Conservation (phyloP, 495 filamentous ascomycete genomes). For the Acidiella bohemica region DNA sequence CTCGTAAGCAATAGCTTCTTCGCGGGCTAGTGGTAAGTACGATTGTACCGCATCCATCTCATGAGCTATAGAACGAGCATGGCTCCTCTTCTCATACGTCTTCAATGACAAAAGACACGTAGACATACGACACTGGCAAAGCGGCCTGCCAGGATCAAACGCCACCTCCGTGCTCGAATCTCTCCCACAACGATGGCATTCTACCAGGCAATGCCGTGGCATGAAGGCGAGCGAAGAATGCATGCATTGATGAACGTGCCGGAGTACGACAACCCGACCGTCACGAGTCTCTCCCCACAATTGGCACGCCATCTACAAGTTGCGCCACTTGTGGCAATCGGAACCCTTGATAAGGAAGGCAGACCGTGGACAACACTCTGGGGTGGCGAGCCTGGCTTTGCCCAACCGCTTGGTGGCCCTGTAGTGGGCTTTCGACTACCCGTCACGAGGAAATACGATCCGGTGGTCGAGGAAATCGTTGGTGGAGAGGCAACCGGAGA, state of each 20-base stretch:
- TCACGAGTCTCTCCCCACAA: slow-evolving; percentile 38
- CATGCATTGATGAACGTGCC: slow-evolving; percentile 36
- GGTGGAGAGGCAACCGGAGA: slow-evolving; percentile 30
- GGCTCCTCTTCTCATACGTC: too few species aligned
- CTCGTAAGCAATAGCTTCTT: too few species aligned
- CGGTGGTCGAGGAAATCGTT: slow-evolving; percentile 45
- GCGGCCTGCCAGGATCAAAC: too few species aligned
- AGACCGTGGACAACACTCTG: slow-evolving; percentile 62
- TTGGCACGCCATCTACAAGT: slow-evolving; percentile 40
- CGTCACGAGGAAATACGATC: slow-evolving; percentile 48
- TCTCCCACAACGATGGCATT: slow-evolving; percentile 30
- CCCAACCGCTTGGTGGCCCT: slow-evolving; percentile 39
- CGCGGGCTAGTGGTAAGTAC: too few species aligned
- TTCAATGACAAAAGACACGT: too few species aligned
- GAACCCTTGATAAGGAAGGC: slow-evolving; percentile 46
- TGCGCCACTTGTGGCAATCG: slow-evolving; percentile 57
- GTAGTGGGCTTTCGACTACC: slow-evolving; percentile 46
- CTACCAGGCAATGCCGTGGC: slow-evolving; percentile 33
- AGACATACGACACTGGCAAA: too few species aligned
- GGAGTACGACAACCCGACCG: slow-evolving; percentile 46
- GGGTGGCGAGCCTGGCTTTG: slow-evolving; percentile 58
- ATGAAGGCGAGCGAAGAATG: slow-evolving; percentile 41
- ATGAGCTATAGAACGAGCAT: too few species aligned
- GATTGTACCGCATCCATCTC: too few species aligned
- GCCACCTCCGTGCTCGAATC: too few species aligned